phyloP scores from a whole-genome alignment of 2,329 filamentous ascomycete genomes.

The Venturia carpophila region DNA sequence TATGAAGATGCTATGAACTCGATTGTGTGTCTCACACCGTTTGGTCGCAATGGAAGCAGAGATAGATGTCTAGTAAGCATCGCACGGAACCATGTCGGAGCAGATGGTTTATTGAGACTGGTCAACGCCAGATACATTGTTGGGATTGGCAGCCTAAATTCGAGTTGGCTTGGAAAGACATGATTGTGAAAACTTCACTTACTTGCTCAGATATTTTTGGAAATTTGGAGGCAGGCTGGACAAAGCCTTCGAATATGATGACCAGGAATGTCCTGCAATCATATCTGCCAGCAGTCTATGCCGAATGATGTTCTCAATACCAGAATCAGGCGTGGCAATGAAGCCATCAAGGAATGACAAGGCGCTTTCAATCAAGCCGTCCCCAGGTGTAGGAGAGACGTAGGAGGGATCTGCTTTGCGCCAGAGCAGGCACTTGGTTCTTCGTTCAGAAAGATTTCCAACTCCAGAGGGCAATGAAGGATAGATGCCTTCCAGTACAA shows the following conservation, averaged over 20 bases:
- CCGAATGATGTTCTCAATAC: constrained; percentile 15
- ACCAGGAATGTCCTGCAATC: constrained; percentile 8
- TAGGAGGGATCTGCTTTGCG: constrained; percentile 14
- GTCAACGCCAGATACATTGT: constrained; percentile 55
- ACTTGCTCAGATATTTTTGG: constrained; percentile 14
- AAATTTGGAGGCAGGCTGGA: neutral
- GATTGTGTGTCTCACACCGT: constrained; percentile 59
- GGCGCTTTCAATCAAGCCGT: neutral
- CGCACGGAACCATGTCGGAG: constrained; percentile 53
- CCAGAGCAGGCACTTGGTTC: constrained; percentile 26
- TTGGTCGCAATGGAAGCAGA: constrained; percentile 50
- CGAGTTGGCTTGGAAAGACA: neutral
- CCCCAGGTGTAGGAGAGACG: neutral
- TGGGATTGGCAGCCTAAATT: constrained; percentile 38
- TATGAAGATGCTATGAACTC: constrained; percentile 66
- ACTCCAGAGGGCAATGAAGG: constrained; percentile 30
- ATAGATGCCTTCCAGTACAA: constrained; percentile 29
- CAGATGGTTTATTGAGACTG: constrained; percentile 54
- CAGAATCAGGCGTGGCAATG: neutral
- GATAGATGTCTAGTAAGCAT: constrained; percentile 52
- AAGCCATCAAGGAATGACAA: neutral
- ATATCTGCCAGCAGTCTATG: constrained; percentile 8
- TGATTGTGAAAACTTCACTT: neutral
- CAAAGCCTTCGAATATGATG: neutral
- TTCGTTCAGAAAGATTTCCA: constrained; percentile 25